Conservation (phyloP, 1,284 basidiomycete genomes). For the Ganoderma meredithae region DNA sequence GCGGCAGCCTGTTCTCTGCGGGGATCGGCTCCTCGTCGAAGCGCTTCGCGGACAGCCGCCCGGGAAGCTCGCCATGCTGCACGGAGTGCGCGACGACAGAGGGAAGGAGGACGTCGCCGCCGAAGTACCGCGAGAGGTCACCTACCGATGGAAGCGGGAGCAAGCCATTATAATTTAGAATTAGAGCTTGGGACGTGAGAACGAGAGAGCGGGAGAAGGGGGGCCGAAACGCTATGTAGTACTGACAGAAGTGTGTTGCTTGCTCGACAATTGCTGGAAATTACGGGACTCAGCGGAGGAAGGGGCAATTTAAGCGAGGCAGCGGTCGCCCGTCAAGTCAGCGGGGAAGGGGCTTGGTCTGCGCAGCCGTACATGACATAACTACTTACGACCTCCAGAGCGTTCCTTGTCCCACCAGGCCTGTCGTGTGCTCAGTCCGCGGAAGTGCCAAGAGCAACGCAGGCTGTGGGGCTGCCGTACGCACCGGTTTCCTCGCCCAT, state of each 20-base stretch:
- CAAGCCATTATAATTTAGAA: background rate
- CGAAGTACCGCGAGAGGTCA: slow-evolving; percentile 67
- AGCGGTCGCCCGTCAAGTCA: background rate
- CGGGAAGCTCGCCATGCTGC: slow-evolving; percentile 60
- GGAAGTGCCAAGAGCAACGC: background rate
- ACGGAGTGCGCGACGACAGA: slow-evolving; percentile 52
- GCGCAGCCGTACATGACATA: background rate
- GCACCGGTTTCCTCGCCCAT: slow-evolving; percentile 45
- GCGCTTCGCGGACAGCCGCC: slow-evolving; percentile 58
- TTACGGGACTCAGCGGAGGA: background rate
- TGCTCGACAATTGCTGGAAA: slow-evolving; percentile 62
- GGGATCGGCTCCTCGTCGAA: slow-evolving; percentile 52
- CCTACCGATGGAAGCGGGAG: slow-evolving; percentile 17
- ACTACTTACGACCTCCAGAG: slow-evolving; percentile 47
- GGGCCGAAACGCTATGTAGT: background rate
- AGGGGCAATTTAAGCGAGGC: background rate
- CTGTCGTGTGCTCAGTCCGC: slow-evolving; percentile 15
- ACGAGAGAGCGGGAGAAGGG: background rate
- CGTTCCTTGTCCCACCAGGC: slow-evolving; percentile 59
- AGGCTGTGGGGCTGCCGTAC: background rate
- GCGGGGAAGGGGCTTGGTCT: background rate
- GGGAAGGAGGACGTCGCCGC: slow-evolving; percentile 64
- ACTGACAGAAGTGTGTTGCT: slow-evolving; percentile 61
- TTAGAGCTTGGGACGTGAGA: background rate
- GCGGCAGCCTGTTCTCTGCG: slow-evolving; percentile 44